Base-by-base conservation (phyloP, 306 rosid genomes). In the Quercus robur region DNA sequence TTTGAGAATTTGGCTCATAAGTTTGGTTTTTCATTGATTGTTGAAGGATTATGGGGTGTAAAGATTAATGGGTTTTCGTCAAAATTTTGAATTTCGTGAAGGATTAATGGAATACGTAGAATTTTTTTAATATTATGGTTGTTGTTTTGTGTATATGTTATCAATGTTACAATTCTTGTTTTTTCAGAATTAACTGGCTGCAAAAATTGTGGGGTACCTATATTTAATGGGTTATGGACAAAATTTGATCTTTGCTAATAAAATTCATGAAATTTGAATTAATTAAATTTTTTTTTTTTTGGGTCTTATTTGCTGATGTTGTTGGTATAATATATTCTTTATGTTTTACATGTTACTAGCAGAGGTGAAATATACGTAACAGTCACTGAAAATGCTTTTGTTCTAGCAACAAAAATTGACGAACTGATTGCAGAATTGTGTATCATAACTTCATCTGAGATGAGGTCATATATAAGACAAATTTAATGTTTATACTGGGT, bases 31-130 rank as follows among this genome's bases (percentile, higher is more conserved):
- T 76, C 6, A 61, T 12, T 66, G 80, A 52, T 63, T 80, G 33
- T 49, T 70, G 2, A 49, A n/a, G 84, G 49, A 38, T 69, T 49
- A 41, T 11, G 1, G 31, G 70, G 69, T 63, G 30, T 74, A 13
- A 31, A 46, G 62, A 71, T 84, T 71, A 56, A 74, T 85, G 88
- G 88, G 85, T 84, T 64, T 63, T 58, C 7, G 12, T 41, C 81
- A 84, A 82, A 75, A 70, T 78, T n/a, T 69, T 56, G 21, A 54
- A 17, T 79, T 51, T 86, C 19, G 28, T 21, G 26, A 19, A n/a
- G 64, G 63, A 46, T 57, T 87, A 70, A 20, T 62, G 44, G 81
- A 70, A 77, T 64, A 51, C 25, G 33, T 33, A 1, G 7, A 18
- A 41, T 64, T 77, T n/a, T 35, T 70, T 61, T 41, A 38, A 59